Base-by-base conservation (phyloP, 495 filamentous ascomycete genomes). In the Tirmania nivea region DNA sequence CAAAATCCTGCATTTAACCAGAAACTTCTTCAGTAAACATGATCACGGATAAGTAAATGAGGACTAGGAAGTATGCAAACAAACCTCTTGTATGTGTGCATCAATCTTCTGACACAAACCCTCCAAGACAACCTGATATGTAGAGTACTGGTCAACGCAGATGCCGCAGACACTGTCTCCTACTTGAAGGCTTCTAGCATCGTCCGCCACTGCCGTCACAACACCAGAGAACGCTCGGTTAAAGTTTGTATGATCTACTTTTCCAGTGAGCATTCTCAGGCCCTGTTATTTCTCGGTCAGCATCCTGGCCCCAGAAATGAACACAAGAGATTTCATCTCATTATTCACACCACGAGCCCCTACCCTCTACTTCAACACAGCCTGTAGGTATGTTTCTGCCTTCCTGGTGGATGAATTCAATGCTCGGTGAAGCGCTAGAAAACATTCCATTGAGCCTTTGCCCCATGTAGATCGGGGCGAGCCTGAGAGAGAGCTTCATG, bases 191-290 rank as follows among this genome's bases (percentile, higher is more conserved):
- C 66, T 57, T 8, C 56, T 64, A 11, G 49, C 50, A 25, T 77
- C 70, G 12, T 67, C 64, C 7, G 76, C 77, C 10, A 77, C 59
- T 1, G 66, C 63, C 2, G 65, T 69, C 11, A 80, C 67, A 9
- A 76, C 55, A 49, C 78, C 78, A 17, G 71, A 69, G 48, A 69
- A 71, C 52, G 77, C 76, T 34, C 70, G 58, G 5, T 75, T 73
- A n/a, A 42, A 10, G n/a, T 42, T n/a, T n/a, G n/a, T 42, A 42
- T 42, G 36, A 42, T 42, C 36, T 9, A 42, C 36, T 9, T n/a
- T n/a, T 10, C 36, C 36, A 42, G 10, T 42, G 36, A 42, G 36
- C 36, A 42, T n/a, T n/a, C n/a, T 9, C 10, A n/a, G n/a, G n/a
- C n/a, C 36, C 36, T 42, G 36, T 42, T n/a, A n/a, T n/a, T n/a